Conservation (phyloP, 2,329 filamentous ascomycete genomes). For the Trichothecium roseum region DNA sequence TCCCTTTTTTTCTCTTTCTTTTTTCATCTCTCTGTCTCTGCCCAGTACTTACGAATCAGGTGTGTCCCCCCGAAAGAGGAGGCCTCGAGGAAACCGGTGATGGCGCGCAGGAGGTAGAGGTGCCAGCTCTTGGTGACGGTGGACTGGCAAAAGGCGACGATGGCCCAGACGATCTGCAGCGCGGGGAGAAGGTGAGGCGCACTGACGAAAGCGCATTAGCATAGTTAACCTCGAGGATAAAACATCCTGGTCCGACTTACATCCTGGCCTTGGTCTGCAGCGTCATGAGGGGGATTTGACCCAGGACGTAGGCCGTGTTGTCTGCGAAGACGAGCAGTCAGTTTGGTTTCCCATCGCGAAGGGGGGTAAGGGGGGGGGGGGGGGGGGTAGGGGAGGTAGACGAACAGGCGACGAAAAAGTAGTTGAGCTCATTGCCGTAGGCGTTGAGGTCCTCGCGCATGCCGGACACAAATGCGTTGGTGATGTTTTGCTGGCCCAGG, state of each 20-base stretch:
- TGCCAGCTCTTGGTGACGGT: slow-evolving; percentile 12
- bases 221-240: neutral
- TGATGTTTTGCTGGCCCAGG: slow-evolving; percentile 6
- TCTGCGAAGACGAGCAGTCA: slow-evolving; percentile 16
- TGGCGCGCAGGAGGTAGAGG: slow-evolving; percentile 11
- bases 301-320: slow-evolving; percentile 21
- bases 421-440: slow-evolving; percentile 16
- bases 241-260: slow-evolving; percentile 6
- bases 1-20: too few species aligned
- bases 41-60: slow-evolving; percentile 13
- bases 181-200: slow-evolving; percentile 12
- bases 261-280: slow-evolving; percentile 14
- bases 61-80: slow-evolving; percentile 15
- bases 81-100: slow-evolving; percentile 13
- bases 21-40: too few species aligned
- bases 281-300: slow-evolving; percentile 15
- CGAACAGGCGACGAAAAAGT: too few species aligned
- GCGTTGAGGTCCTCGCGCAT: slow-evolving; percentile 42
- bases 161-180: slow-evolving; percentile 12
- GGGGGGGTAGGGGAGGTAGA: too few species aligned
- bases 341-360: too few species aligned
- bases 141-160: slow-evolving; percentile 14
- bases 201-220: slow-evolving; percentile 4
- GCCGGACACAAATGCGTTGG: slow-evolving; percentile 20
- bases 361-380: too few species aligned